A percentile compares a stretch with the other conserved stretches of the same genome.
These are phyloP conservation scores for Isatis lusitanica DNA, from an alignment of 441 rosid species.

Conservation along the genomic window DNA sequence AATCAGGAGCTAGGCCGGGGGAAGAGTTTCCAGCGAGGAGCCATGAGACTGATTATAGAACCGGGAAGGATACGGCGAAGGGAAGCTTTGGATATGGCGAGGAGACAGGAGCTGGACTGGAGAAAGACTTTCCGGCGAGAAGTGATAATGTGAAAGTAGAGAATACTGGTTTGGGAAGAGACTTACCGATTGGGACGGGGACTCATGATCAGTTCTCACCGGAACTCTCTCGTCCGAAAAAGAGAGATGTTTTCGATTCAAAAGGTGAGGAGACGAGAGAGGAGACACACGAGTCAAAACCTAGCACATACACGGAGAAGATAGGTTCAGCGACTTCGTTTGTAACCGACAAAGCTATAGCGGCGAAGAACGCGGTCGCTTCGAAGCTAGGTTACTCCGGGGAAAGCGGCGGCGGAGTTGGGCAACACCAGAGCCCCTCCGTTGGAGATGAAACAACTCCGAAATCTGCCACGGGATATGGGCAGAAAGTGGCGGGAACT, in stretches of 20 bases:
- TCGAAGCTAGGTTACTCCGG: slow-evolving; percentile 59
- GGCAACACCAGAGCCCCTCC: neutral
- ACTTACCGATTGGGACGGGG: slow-evolving; percentile 23
- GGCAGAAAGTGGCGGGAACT: slow-evolving; percentile 47
- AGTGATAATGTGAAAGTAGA: slow-evolving; percentile 15
- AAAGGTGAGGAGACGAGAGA: neutral
- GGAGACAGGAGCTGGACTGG: neutral
- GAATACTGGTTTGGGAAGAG: neutral
- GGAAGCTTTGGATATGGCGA: neutral
- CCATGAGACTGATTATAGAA: too few species aligned
- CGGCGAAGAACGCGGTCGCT: slow-evolving; percentile 49
- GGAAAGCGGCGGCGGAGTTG: neutral
- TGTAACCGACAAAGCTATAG: slow-evolving; percentile 44
- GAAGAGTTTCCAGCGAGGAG: too few species aligned
- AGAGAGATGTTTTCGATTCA: neutral
- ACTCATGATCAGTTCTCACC: slow-evolving; percentile 38
- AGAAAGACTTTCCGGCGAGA: neutral
- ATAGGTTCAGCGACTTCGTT: slow-evolving; percentile 46
- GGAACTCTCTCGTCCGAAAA: slow-evolving; percentile 21
- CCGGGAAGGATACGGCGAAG: too few species aligned
- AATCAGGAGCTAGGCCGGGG: too few species aligned
- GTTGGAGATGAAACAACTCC: slow-evolving; percentile 23
- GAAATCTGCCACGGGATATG: slow-evolving; percentile 40
- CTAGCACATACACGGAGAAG: slow-evolving; percentile 45
- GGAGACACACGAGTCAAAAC: slow-evolving; percentile 21